Percentiles rank a stretch among this genome's conserved stretches.
These are phyloP conservation scores for Populus hybrid DNA, from an alignment of 441 rosid genomes.

Conservation along the genomic window DNA sequence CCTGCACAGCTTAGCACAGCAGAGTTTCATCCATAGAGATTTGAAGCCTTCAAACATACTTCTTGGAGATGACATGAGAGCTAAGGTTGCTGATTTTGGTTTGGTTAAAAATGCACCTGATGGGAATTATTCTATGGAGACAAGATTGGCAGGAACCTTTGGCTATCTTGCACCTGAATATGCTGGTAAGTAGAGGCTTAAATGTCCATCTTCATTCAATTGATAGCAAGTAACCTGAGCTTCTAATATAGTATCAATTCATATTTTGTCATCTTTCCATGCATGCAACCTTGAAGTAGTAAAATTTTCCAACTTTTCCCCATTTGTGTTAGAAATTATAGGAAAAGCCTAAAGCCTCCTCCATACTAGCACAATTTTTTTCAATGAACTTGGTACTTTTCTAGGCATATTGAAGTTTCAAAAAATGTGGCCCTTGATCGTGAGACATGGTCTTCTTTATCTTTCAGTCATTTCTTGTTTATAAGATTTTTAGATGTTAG, in stretches of 20 bases:
- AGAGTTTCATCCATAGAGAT: slow-evolving; percentile 91
- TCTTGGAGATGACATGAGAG: slow-evolving; percentile 91
- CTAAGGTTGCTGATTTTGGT: slow-evolving; percentile 93
- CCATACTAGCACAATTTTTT: not conserved
- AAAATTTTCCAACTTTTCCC: not conserved
- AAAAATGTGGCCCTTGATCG: not conserved
- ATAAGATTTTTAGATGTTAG: not conserved
- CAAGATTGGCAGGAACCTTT: slow-evolving; percentile 86
- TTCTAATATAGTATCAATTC: not conserved
- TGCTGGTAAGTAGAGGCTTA: slow-evolving; percentile 56
- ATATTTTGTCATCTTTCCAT: not conserved
- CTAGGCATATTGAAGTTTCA: not conserved
- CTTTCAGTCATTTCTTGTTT: not conserved
- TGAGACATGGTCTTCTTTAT: not conserved
- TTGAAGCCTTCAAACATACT: slow-evolving; percentile 87
- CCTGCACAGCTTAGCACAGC: slow-evolving; percentile 82
- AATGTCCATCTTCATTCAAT: not conserved
- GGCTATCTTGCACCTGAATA: slow-evolving; percentile 95
- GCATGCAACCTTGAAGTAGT: not conserved
- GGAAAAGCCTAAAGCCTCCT: not conserved
- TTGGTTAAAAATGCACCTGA: slow-evolving; percentile 89
- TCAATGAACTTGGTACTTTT: not conserved
- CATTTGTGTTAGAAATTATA: not conserved
- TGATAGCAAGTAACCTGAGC: not conserved
- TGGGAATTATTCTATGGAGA: slow-evolving; percentile 67